These are phyloP conservation scores for Xylaria sp. DNA, from an alignment of 2,329 filamentous ascomycete species.

Conservation along the genomic window DNA sequence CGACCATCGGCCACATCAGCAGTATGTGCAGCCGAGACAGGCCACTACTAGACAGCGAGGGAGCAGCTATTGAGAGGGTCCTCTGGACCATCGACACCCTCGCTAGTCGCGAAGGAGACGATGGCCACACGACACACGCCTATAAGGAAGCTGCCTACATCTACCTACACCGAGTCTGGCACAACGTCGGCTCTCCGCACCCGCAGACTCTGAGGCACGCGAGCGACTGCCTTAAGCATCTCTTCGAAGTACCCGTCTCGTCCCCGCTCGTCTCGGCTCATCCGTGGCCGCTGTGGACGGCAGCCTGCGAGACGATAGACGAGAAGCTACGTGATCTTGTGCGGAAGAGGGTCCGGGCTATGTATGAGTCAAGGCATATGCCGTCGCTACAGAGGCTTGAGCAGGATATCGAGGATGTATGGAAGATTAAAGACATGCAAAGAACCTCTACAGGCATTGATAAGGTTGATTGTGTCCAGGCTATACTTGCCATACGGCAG, in stretches of 20 bases:
- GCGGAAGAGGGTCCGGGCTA: constrained; percentile 42
- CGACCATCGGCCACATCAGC: constrained; percentile 31
- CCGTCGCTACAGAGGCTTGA: constrained; percentile 47
- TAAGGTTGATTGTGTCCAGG: constrained; percentile 48
- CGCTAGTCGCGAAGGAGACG: constrained; percentile 31
- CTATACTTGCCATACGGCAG: constrained; percentile 42
- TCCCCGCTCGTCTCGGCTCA: constrained; percentile 49
- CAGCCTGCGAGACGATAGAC: constrained; percentile 49
- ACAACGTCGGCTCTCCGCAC: constrained; percentile 41
- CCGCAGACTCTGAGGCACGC: constrained; percentile 41
- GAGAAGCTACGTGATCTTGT: constrained; percentile 41
- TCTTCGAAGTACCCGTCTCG: constrained; percentile 42
- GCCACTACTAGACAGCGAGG: constrained; percentile 24
- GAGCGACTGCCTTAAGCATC: constrained; percentile 44
- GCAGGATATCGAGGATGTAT: constrained; percentile 49
- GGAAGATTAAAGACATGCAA: constrained; percentile 47
- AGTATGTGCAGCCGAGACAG: constrained; percentile 25
- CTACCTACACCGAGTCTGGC: constrained; percentile 49
- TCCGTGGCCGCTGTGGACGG: constrained; percentile 50
- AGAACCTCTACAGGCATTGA: constrained; percentile 46
- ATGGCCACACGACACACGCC: constrained; percentile 46
- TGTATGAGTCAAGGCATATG: constrained; percentile 48
- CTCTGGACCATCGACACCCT: constrained; percentile 16
- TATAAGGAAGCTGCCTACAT: constrained; percentile 50
- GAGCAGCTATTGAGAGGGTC: constrained; percentile 17